A percentile compares a stretch with the other conserved stretches of the same genome.
These are phyloP conservation scores for Ambrosia trifida DNA, from an alignment of 129 eudicot genomes.

Conservation along the genomic window DNA sequence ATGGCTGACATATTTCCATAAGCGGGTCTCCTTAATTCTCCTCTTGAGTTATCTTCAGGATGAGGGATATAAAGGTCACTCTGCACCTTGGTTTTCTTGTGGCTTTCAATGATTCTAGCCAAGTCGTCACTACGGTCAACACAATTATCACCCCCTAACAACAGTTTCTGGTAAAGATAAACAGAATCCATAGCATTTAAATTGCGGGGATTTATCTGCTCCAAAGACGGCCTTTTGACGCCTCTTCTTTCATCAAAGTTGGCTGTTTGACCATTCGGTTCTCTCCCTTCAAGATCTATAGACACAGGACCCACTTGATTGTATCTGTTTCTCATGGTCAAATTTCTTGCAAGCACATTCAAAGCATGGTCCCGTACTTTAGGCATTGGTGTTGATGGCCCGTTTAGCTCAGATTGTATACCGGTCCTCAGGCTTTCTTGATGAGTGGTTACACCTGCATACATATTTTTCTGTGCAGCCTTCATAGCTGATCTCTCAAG, in stretches of 20 bases:
- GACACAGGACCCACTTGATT: conserved; percentile 29
- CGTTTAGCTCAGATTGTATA: conserved; percentile 11
- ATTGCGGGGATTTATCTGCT: conserved; percentile 26
- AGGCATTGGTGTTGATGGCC: conserved; percentile 21
- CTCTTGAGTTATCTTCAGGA: conserved; percentile 29
- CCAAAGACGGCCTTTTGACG: conserved; percentile 45
- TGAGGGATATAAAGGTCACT: conserved; percentile 26
- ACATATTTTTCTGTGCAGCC: conserved; percentile 26
- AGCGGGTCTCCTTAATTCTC: conserved; percentile 24
- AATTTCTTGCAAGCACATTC: conserved; percentile 51
- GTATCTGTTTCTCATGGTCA: conserved; percentile 38
- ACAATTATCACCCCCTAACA: conserved; percentile 4
- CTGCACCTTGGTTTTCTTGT: conserved; percentile 48
- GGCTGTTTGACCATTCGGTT: conserved; percentile 12
- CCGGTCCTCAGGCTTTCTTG: conserved; percentile 13
- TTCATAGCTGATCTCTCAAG: conserved; percentile 36
- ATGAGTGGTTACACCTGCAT: conserved; percentile 16
- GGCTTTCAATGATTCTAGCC: conserved; percentile 33
- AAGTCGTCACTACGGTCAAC: conserved; percentile 17
- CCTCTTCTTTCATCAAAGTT: conserved; percentile 50
- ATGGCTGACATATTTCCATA: conserved; percentile 29
- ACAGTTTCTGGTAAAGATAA: conserved; percentile 34
- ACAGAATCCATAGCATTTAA: conserved; percentile 32
- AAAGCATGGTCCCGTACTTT: conserved; percentile 39
- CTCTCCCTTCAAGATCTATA: conserved; percentile 21